These are phyloP conservation scores for Cercospora brassicicola DNA, from an alignment of 2,329 filamentous ascomycete genomes.

Conservation along the genomic window DNA sequence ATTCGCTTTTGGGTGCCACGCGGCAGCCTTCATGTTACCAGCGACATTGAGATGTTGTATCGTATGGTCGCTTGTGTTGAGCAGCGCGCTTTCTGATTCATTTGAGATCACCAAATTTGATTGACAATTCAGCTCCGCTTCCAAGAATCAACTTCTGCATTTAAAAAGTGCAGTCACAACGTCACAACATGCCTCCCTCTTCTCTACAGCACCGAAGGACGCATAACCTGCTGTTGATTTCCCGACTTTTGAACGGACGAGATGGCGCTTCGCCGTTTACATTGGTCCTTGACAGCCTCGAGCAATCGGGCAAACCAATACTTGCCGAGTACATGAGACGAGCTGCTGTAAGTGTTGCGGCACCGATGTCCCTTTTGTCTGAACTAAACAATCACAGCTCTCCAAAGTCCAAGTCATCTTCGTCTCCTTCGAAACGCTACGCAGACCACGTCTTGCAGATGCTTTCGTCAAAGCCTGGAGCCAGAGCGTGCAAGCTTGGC, in stretches of 20 bases:
- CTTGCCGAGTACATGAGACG: slow-evolving; percentile 71
- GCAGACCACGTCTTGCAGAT: slow-evolving; percentile 64
- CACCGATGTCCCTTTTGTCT: neutral
- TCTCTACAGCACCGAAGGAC: slow-evolving; percentile 70
- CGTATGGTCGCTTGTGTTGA: neutral
- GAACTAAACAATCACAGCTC: slow-evolving; percentile 45
- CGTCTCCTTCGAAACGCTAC: slow-evolving; percentile 74
- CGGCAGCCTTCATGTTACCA: neutral
- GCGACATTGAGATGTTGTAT: neutral
- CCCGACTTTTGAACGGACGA: slow-evolving; percentile 75
- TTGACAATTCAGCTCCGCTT: neutral
- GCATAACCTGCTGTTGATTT: slow-evolving; percentile 79
- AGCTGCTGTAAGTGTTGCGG: slow-evolving; percentile 60
- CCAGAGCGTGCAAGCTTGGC: slow-evolving; percentile 33
- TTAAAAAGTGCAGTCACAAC: slow-evolving; percentile 4
- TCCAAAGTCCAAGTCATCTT: slow-evolving; percentile 71
- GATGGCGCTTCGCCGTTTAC: slow-evolving; percentile 84
- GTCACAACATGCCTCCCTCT: slow-evolving; percentile 55
- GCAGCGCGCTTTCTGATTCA: neutral
- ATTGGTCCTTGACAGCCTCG: slow-evolving; percentile 77
- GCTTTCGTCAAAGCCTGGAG: slow-evolving; percentile 57
- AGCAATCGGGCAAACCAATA: slow-evolving; percentile 73
- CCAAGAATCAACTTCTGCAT: neutral
- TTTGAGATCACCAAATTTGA: slow-evolving; percentile 1
- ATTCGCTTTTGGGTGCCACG: neutral